Conservation (phyloP, 1,139 yeast species). For the Scheffersomyces stambukii region DNA sequence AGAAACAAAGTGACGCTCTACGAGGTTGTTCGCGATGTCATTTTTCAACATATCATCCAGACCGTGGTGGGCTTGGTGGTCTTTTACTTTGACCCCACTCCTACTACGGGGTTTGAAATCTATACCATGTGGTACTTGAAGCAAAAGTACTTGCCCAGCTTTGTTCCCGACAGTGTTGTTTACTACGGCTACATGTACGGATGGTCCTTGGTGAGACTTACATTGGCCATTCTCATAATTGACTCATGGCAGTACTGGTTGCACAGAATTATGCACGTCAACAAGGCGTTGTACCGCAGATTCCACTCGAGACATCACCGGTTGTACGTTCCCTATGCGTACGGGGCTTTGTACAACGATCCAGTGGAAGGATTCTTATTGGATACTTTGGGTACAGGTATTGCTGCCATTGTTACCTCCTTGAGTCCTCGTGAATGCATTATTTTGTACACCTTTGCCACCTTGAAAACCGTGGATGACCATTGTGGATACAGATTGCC, state of each 20-base stretch:
- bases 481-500: constrained; percentile 96
- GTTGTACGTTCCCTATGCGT: constrained; percentile 92
- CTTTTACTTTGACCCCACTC: constrained; percentile 55
- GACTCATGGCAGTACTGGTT: constrained; percentile 95
- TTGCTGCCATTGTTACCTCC: constrained; percentile 61
- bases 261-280: constrained; percentile 84
- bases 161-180: constrained; percentile 41
- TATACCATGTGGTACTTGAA: constrained; percentile 64
- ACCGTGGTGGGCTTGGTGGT: constrained; percentile 60
- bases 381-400: constrained; percentile 89
- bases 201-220: constrained; percentile 52
- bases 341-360: constrained; percentile 91
- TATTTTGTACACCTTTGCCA: constrained; percentile 75
- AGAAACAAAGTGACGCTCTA: constrained; percentile 69
- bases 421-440: constrained; percentile 75
- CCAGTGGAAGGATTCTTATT: constrained; percentile 89
- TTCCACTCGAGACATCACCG: constrained; percentile 95
- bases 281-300: constrained; percentile 66
- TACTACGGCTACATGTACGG: constrained; percentile 57
- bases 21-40: constrained; percentile 76
- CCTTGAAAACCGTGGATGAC: constrained; percentile 95
- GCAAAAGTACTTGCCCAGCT: constrained; percentile 29
- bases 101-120: constrained; percentile 71
- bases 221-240: constrained; percentile 64
- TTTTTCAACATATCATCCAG: constrained; percentile 81